Evolutionary conservation across 179 eudicot species (phyloP), one percentile per base, ranked within the genome.

Genomic region (Silene noctiflora): DNA sequence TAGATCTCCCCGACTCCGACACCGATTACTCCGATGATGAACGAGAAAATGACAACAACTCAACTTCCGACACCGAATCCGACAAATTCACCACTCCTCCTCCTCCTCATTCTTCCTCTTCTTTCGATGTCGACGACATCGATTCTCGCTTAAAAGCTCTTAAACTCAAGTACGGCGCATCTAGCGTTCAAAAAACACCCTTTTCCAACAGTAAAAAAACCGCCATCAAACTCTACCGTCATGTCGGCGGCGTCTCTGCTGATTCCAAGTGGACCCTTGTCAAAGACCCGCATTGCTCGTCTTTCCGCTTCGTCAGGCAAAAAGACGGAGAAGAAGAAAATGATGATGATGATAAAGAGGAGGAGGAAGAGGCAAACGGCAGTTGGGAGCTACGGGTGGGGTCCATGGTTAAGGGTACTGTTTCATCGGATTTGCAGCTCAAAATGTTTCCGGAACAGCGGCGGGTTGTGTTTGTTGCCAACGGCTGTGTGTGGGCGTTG

Each of bases 1-100:
- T 89, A 3, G 89, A 89, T 33, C 90, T 91, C 6, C 88, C 97
- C 14, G 98, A 94, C 42, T 92, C 96, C 12, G 96, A 91, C n/a
- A 89, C 83, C 9, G 82, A 86, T 6, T 73, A 83, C 24, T 86
- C 85, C 53, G 84, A 87, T 22, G 87, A 86, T 31, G 90, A 90
- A 71, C 46, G 46, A 39, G 6, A 39, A 39, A 70, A 70, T 3
- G 6, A 48, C 42, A 59, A 69, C 58, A 46, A 39, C 46, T 39
- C 56, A 0, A 63, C 76, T 2, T 78, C 84, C 0, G 84, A 81
- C n/a, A 78, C 75, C 29, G 76, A 71, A 44, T 66, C 77, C 82
- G 44, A 86, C 48, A 33, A 42, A 39, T 39, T 25, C 55, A 24
- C 24, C 8, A 27, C 74, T 1, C 59, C 27, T 1, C 72, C 27